A percentile compares a stretch with the other conserved stretches of the same genome.
Conservation (phyloP, 192 early-diverging fungal genomes). For the Linnemannia zychae region DNA sequence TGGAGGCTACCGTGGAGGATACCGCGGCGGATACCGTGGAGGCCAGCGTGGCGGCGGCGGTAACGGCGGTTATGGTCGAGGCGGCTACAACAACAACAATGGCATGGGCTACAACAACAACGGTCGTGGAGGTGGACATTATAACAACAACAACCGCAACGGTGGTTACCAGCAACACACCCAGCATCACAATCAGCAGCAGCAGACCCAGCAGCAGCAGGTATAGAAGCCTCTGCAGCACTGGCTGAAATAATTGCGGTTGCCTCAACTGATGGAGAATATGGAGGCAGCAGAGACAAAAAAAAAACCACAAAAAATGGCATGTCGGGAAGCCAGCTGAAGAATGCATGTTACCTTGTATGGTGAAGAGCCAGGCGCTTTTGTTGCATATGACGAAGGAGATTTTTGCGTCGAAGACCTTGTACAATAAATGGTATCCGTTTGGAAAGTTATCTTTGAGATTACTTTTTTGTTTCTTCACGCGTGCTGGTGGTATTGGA, state of each 20-base stretch:
- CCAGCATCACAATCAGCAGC: conserved; percentile 25
- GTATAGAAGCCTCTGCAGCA: conserved; percentile 20
- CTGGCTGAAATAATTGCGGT: not conserved
- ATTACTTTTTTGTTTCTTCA: too few relatives aligned
- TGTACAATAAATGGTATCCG: too few relatives aligned
- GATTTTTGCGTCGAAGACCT: too few relatives aligned
- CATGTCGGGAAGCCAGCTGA: too few relatives aligned
- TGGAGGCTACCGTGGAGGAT: conserved; percentile 68
- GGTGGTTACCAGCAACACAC: conserved; percentile 28
- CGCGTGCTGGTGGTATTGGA: too few relatives aligned
- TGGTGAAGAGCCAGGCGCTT: too few relatives aligned
- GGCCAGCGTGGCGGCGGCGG: conserved; percentile 57
- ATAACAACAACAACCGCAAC: conserved; percentile 42
- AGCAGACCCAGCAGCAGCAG: conserved; percentile 48
- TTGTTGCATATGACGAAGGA: too few relatives aligned
- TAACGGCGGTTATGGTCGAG: conserved; percentile 60
- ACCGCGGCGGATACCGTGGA: conserved; percentile 63
- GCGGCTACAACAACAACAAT: conserved; percentile 55
- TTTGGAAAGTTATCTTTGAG: too few relatives aligned
- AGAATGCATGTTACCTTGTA: too few relatives aligned
- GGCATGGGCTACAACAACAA: conserved; percentile 44
- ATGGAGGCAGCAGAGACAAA: not conserved
- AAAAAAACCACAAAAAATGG: too few relatives aligned
- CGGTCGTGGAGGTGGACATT: conserved; percentile 49
- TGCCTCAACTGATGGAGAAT: not conserved